Conservation (phyloP, 1,284 basidiomycete species). For the Moesziomyces sp. region DNA sequence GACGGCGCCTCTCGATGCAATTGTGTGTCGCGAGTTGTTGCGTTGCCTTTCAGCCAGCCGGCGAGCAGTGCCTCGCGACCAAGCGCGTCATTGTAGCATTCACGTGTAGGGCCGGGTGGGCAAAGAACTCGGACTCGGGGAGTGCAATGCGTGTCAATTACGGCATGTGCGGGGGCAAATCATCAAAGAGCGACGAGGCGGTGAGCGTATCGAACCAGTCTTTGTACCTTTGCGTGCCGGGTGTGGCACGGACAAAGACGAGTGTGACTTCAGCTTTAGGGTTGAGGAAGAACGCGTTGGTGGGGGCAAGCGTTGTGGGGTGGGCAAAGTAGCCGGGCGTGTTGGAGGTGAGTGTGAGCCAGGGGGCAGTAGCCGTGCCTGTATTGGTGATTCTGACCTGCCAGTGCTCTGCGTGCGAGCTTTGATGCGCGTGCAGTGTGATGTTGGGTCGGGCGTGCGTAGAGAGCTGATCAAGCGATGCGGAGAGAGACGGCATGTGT, state of each 20-base stretch:
- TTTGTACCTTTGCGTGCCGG: not conserved
- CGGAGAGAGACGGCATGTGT: conserved; percentile 1
- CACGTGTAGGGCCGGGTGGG: too few species aligned
- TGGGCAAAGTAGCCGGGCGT: conserved; percentile 72
- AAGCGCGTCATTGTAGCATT: too few species aligned
- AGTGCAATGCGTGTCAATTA: too few species aligned
- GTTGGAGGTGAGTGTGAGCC: conserved; percentile 74
- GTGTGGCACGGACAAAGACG: conserved; percentile 4
- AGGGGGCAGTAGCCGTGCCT: conserved; percentile 25
- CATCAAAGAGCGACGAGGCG: conserved; percentile 21
- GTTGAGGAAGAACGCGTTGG: conserved; percentile 28
- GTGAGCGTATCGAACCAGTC: not conserved
- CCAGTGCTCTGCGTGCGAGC: not conserved
- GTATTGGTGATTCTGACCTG: conserved; percentile 9
- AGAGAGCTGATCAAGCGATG: conserved; percentile 1
- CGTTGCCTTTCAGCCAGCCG: too few species aligned
- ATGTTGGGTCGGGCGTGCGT: conserved; percentile 2
- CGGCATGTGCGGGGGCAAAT: not conserved
- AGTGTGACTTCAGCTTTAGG: conserved; percentile 11
- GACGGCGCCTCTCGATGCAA: too few species aligned
- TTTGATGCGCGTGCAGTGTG: not conserved
- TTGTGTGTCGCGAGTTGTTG: too few species aligned
- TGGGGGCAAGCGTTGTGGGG: not conserved
- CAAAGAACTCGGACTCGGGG: too few species aligned
- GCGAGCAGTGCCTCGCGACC: too few species aligned